Evolutionary conservation across 805 yeast genomes (phyloP).

Genomic region (Nakazawaea wickerhamii): DNA sequence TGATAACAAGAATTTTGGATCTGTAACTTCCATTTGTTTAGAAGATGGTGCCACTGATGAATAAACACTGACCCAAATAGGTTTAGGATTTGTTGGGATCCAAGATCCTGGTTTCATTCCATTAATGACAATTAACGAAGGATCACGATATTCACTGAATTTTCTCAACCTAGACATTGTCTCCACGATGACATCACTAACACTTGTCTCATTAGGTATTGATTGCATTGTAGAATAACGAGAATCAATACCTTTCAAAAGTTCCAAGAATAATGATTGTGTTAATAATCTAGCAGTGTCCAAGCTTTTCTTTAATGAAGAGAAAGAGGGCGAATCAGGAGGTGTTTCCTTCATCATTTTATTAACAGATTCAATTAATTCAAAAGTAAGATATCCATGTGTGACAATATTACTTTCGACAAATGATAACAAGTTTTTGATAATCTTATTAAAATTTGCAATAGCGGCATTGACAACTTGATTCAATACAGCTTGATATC

Average conservation of each 20-base stretch:
- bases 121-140: slow-evolving; percentile 45
- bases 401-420: slow-evolving; percentile 37
- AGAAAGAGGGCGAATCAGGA: slow-evolving; percentile 2
- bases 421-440: slow-evolving; percentile 29
- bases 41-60: slow-evolving; percentile 40
- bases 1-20: slow-evolving; percentile 49
- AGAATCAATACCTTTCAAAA: slow-evolving; percentile 49
- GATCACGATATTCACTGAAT: slow-evolving; percentile 54
- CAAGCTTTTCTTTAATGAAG: slow-evolving; percentile 15
- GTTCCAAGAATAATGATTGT: slow-evolving; percentile 45
- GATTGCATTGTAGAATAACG: slow-evolving; percentile 35
- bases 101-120: slow-evolving; percentile 56
- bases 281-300: slow-evolving; percentile 20
- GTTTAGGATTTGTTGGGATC: slow-evolving; percentile 53
- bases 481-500: slow-evolving; percentile 19
- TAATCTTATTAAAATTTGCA: slow-evolving; percentile 33
- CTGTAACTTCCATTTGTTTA: slow-evolving; percentile 28
- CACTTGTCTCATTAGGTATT: slow-evolving; percentile 55
- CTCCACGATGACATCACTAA: slow-evolving; percentile 70
- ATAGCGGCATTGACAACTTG: slow-evolving; percentile 30
- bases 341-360: slow-evolving; percentile 7
- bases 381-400: slow-evolving; percentile 52
- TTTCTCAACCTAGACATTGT: slow-evolving; percentile 61
- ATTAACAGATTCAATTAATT: slow-evolving; percentile 41
- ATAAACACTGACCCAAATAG: slow-evolving; percentile 45